Conservation (phyloP, 192 early-diverging fungal species). For the Coemansia sp. region DNA sequence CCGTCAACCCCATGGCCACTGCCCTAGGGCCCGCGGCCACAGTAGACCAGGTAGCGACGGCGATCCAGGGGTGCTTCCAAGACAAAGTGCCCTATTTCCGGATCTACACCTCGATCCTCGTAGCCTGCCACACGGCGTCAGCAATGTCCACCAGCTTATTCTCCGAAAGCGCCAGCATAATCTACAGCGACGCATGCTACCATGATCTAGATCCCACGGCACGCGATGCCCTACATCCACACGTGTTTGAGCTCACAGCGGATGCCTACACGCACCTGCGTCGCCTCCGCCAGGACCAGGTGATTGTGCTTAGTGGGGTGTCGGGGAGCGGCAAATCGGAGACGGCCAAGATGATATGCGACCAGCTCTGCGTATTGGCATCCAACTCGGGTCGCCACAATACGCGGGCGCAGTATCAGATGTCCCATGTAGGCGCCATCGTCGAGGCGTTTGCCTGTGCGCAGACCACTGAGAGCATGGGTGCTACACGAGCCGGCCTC, state of each 20-base stretch:
- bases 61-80: constrained; percentile 25
- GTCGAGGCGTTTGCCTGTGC: constrained; percentile 88
- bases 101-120: constrained; percentile 42
- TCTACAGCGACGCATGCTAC: constrained; percentile 51
- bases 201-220: constrained; percentile 35
- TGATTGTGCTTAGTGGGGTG: constrained; percentile 80
- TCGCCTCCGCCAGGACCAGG: constrained; percentile 81
- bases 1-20: not conserved
- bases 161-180: constrained; percentile 29
- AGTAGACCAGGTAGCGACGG: constrained; percentile 23
- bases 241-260: constrained; percentile 79
- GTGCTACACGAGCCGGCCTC: constrained; percentile 80
- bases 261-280: constrained; percentile 86
- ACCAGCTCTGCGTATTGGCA: constrained; percentile 65
- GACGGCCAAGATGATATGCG: constrained; percentile 60
- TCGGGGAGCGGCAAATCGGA: constrained; percentile 87
- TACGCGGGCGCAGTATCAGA: constrained; percentile 63
- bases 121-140: constrained; percentile 38
- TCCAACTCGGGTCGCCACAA: constrained; percentile 64
- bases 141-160: constrained; percentile 29
- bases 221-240: constrained; percentile 59
- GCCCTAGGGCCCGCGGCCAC: constrained; percentile 13
- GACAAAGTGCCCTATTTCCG: constrained; percentile 35
- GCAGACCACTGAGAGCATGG: constrained; percentile 65
- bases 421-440: constrained; percentile 66